phyloP scores from a whole-genome alignment of 2,329 filamentous ascomycete species.

The Metarhizium sp. region DNA sequence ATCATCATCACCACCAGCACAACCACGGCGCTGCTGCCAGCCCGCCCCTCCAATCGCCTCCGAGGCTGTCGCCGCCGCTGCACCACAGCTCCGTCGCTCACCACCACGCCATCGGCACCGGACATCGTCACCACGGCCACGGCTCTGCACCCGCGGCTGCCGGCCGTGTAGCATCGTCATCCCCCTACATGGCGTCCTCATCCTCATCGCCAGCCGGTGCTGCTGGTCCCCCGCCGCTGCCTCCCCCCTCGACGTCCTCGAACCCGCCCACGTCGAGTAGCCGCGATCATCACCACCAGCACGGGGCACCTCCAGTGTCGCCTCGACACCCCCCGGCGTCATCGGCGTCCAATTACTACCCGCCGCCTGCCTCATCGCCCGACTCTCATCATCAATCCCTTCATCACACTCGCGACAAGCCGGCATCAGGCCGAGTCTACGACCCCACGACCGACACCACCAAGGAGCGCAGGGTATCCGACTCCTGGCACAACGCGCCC shows the following conservation, averaged over 20 bases:
- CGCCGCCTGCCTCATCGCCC: background rate
- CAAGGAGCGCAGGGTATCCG: slow-evolving; percentile 36
- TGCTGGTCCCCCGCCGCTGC: slow-evolving; percentile 20
- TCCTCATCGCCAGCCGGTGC: slow-evolving; percentile 17
- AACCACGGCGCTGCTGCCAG: slow-evolving; percentile 18
- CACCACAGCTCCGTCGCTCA: slow-evolving; percentile 3
- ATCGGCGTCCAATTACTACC: slow-evolving; percentile 14
- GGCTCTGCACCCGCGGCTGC: slow-evolving; percentile 4
- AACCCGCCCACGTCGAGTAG: slow-evolving; percentile 7
- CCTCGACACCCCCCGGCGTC: slow-evolving; percentile 31
- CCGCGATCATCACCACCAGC: slow-evolving; percentile 17
- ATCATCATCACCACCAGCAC: slow-evolving; percentile 15
- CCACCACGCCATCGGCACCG: slow-evolving; percentile 1
- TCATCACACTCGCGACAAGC: slow-evolving; percentile 29
- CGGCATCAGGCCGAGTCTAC: slow-evolving; percentile 38
- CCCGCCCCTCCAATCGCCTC: slow-evolving; percentile 21
- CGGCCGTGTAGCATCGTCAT: slow-evolving; percentile 5
- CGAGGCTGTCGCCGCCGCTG: slow-evolving; percentile 7
- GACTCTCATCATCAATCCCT: slow-evolving; percentile 5
- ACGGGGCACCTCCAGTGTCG: slow-evolving; percentile 24
- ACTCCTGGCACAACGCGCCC: slow-evolving; percentile 37
- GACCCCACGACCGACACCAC: slow-evolving; percentile 43
- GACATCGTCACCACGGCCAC: slow-evolving; percentile 11
- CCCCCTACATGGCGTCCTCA: slow-evolving; percentile 27
- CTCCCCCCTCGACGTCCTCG: slow-evolving; percentile 18